A percentile compares a stretch with the other conserved stretches of the same genome.
These are phyloP conservation scores for Nakazawaea ernobii DNA, from an alignment of 805 yeast genomes.

Conservation along the genomic window DNA sequence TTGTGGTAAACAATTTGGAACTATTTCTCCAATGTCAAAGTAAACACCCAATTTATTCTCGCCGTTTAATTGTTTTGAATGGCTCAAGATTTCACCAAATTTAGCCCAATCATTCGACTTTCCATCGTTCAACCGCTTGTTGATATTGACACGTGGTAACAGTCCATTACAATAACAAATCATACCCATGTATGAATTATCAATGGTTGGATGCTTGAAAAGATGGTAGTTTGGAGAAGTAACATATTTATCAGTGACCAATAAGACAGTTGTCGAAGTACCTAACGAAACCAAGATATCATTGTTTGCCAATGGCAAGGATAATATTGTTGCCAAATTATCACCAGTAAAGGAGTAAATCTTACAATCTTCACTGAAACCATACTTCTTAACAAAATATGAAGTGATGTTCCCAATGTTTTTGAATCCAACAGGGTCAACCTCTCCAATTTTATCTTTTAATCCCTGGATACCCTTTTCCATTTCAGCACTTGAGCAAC, in stretches of 20 bases:
- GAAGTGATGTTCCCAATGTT: constrained; percentile 46
- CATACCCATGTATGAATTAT: constrained; percentile 85
- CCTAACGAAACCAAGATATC: constrained; percentile 83
- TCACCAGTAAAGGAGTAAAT: constrained; percentile 85
- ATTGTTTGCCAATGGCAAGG: constrained; percentile 69
- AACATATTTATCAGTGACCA: constrained; percentile 70
- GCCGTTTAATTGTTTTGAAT: constrained; percentile 23
- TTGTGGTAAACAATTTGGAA: constrained; percentile 72
- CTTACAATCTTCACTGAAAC: constrained; percentile 49
- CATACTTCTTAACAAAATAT: constrained; percentile 63
- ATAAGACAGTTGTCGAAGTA: constrained; percentile 83
- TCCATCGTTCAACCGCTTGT: constrained; percentile 51
- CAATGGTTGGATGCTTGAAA: constrained; percentile 81
- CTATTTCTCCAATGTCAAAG: constrained; percentile 88
- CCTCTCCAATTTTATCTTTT: constrained; percentile 45
- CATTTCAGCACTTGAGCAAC: constrained; percentile 19
- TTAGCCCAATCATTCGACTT: constrained; percentile 47
- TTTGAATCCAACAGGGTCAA: constrained; percentile 43
- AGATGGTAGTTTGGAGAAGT: constrained; percentile 82
- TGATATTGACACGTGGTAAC: constrained; percentile 71
- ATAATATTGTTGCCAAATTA: constrained; percentile 80
- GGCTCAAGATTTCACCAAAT: constrained; percentile 51
- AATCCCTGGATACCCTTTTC: constrained; percentile 33
- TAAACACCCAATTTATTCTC: constrained; percentile 63
- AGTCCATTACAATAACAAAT: constrained; percentile 91